Base-by-base conservation (phyloP, 768 basidiomycete genomes). In the Psilocybe cyanescens region DNA sequence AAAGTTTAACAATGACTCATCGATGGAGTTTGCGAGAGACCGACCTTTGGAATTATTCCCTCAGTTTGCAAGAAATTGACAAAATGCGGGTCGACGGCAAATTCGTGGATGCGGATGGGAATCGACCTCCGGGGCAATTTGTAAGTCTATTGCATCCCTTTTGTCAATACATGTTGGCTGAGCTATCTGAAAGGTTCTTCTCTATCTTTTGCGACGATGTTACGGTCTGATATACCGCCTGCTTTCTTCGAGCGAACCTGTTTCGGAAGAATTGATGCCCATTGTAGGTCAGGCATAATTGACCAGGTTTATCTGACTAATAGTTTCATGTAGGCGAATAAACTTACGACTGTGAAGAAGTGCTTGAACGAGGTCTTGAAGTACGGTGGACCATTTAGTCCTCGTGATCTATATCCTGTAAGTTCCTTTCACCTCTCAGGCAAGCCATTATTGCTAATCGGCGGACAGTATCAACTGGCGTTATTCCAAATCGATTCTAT, bases 231-330 rank as follows among this genome's bases (percentile, higher is more conserved):
- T 97, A 67, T 99, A 98, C 74, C 85, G 91, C 30, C 75, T 99
- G 52, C 84, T 99, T 63, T 95, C 95, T 28, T 95, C 95, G 17
- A 94, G 92, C 64, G 97, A 98, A 76, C 97, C 97, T 0, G 95
- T 99, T 2, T 97, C 95, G 0, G 97, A 99, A 75, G 97, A 99
- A 74, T 79, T 99, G 14, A 99, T 98, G 92, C 96, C 96, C 4
- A 85, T 97, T 41, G 96, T 96, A 74, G 44, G 70, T 30, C 31
- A 50, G 16, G 37, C 28, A 14, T 58, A 7, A 4, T 63, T 31
- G 14, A 1, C 46, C 19, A 37, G 19, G 46, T 12, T 61, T 30
- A 37, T 14, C 29, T 44, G 9, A 3, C 16, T 41, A 31, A 51
- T 47, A 7, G 44, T 61, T 49, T 64, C 5, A 54, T 53, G 1